These are phyloP conservation scores for Colletotrichum endophyticum DNA, from an alignment of 2,329 filamentous ascomycete genomes.

Conservation along the genomic window DNA sequence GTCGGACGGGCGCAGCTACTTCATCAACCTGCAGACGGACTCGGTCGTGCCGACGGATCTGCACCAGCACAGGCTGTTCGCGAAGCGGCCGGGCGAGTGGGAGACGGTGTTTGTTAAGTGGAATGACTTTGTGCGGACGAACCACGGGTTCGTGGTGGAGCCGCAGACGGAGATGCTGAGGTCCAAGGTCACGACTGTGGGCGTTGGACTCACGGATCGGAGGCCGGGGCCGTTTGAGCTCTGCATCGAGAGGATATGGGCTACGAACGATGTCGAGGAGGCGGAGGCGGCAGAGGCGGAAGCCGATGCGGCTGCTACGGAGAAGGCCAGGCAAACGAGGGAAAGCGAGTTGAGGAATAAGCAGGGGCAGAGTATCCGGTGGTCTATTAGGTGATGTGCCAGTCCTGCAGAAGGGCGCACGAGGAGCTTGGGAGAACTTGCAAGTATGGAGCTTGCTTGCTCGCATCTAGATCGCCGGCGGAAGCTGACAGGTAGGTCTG, in stretches of 20 bases:
- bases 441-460: rapidly evolving
- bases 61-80: slow-evolving; percentile 90
- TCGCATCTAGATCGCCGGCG: not conserved
- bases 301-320: slow-evolving; percentile 3
- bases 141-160: slow-evolving; percentile 89
- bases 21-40: slow-evolving; percentile 95
- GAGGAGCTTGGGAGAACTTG: not conserved
- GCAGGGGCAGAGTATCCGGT: slow-evolving; percentile 41
- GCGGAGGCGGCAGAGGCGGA: slow-evolving; percentile 24
- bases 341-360: slow-evolving; percentile 38
- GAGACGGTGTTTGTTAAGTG: slow-evolving; percentile 93
- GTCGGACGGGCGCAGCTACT: slow-evolving; percentile 89
- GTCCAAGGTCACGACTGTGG: slow-evolving; percentile 84
- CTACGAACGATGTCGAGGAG: slow-evolving; percentile 67
- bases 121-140: slow-evolving; percentile 93
- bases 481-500: not conserved
- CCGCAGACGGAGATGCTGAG: slow-evolving; percentile 89
- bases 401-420: rapidly evolving
- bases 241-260: slow-evolving; percentile 86
- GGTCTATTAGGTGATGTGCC: slow-evolving; percentile 23
- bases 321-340: slow-evolving; percentile 5
- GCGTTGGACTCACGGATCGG: slow-evolving; percentile 87
- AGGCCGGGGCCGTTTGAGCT: slow-evolving; percentile 89
- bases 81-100: slow-evolving; percentile 83
- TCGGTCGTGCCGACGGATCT: slow-evolving; percentile 93